Evolutionary conservation across 2,329 filamentous ascomycete species (phyloP).

Genomic region (Cryphonectria carpinicola): DNA sequence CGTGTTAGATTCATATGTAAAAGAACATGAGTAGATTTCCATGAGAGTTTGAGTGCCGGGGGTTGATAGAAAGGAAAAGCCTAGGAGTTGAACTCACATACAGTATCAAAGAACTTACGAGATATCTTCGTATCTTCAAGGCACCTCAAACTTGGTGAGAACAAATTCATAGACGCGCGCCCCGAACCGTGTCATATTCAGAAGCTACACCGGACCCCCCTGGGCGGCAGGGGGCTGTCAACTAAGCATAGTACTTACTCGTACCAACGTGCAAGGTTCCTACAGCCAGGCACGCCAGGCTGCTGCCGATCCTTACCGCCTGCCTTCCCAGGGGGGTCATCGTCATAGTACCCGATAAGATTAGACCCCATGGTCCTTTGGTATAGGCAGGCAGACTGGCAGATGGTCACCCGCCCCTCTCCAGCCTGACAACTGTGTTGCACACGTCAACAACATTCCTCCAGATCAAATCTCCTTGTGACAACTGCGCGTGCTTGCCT

Average conservation of each 20-base stretch:
- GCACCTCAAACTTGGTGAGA: neutral
- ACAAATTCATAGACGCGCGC: neutral
- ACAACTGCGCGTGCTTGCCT: constrained; percentile 2
- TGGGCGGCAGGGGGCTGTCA: neutral
- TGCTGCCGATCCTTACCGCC: constrained; percentile 10
- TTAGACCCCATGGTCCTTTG: neutral
- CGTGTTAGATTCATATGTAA: neutral
- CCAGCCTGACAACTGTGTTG: constrained; percentile 4
- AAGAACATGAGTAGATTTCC: neutral
- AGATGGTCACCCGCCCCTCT: constrained; percentile 15
- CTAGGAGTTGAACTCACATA: neutral
- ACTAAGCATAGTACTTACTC: neutral
- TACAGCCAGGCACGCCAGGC: neutral
- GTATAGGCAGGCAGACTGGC: constrained; percentile 13
- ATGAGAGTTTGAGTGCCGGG: neutral
- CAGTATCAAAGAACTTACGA: neutral
- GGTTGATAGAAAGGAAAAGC: neutral
- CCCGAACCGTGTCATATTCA: constrained; percentile 6
- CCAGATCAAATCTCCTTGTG: constrained; percentile 9
- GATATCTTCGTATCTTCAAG: neutral
- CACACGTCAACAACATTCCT: neutral
- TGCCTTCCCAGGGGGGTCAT: constrained; percentile 1
- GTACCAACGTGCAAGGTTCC: neutral
- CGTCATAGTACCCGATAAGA: constrained; percentile 11
- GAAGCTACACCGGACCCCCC: neutral